Base-by-base conservation (phyloP, 2,329 filamentous ascomycete species). In the Aureobasidium sp. region DNA sequence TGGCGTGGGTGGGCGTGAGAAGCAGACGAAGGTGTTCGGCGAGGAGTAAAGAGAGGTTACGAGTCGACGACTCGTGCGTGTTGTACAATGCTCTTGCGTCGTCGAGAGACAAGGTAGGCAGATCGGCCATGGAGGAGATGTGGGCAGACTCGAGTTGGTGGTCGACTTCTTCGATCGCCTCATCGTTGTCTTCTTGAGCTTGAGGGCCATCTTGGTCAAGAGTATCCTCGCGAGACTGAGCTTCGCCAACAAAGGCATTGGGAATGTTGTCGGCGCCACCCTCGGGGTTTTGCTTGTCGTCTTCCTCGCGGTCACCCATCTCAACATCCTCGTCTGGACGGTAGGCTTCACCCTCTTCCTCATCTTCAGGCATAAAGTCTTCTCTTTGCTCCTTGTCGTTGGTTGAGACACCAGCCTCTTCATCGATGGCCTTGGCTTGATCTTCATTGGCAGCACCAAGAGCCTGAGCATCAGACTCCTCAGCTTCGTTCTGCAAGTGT, bases 1-100 rank as follows among this genome's bases (percentile, higher is more conserved):
- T 97, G 1, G 93, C 92, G 59, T 96, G 87, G 0, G 93, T 97
- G 0, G 95, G 94, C 0, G 90, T 90, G 42, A 99, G 87, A 69
- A 99, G 97, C 15, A 99, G 85, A 29, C 94, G 91, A 20, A 99
- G 87, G 71, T 97, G 94, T 66, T 96, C 94, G 1, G 93, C 96
- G 15, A 99, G 81, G 1, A 91, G 87, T 62, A 96, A 84, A 0
- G 94, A 95, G 62, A 97, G 87, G 52, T 88, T 83, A 66, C 94
- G 91, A 0, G 94, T 97, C 61, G 87, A 84, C 64, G 83, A 82
- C 75, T 97, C 92, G 76, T 96, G 94, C 63, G 87, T 82, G 11
- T 86, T 83, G 94, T 95, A 99, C 69, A 93, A 85, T 58, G 85
- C 81, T 64, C 91, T 84, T 29, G 92, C 85, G 65, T 84, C 80